Evolutionary conservation across 352 stramenopile genomes (phyloP).

Genomic region (Phytopythium delawarense): DNA sequence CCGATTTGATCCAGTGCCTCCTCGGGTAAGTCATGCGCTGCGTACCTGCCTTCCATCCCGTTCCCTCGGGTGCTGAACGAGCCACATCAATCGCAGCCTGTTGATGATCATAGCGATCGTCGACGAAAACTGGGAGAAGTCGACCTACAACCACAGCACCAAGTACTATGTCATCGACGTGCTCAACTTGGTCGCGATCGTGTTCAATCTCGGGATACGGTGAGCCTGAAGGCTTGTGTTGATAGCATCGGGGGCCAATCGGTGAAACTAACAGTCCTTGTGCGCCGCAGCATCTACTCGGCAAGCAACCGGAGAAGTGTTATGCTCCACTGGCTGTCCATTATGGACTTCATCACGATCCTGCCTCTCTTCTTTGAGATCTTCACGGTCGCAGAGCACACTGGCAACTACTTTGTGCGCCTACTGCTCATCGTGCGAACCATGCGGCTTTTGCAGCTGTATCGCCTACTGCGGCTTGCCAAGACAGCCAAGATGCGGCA

Average conservation of each 20-base stretch:
- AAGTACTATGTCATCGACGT: slow-evolving; percentile 42
- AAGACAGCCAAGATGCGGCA: slow-evolving; percentile 59
- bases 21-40: slow-evolving; percentile 27
- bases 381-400: slow-evolving; percentile 21
- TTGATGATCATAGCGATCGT: slow-evolving; percentile 58
- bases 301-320: slow-evolving; percentile 54
- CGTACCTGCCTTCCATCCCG: no score
- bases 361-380: slow-evolving; percentile 41
- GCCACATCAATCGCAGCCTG: slow-evolving; percentile 16
- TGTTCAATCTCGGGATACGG: slow-evolving; percentile 39
- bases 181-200: slow-evolving; percentile 43
- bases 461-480: slow-evolving; percentile 50
- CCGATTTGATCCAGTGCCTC: slow-evolving; percentile 52
- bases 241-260: background rate
- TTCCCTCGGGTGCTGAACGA: background rate
- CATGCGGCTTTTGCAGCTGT: slow-evolving; percentile 55
- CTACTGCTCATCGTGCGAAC: slow-evolving; percentile 67
- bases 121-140: slow-evolving; percentile 53
- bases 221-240: slow-evolving; percentile 10
- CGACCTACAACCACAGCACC: slow-evolving; percentile 23
- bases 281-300: slow-evolving; percentile 46
- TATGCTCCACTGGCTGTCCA: slow-evolving; percentile 55
- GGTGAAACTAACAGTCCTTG: background rate
- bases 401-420: slow-evolving; percentile 36
- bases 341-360: slow-evolving; percentile 48